Conservation (phyloP, 2,329 filamentous ascomycete genomes). For the Paracorniculantispora psalliotae region DNA sequence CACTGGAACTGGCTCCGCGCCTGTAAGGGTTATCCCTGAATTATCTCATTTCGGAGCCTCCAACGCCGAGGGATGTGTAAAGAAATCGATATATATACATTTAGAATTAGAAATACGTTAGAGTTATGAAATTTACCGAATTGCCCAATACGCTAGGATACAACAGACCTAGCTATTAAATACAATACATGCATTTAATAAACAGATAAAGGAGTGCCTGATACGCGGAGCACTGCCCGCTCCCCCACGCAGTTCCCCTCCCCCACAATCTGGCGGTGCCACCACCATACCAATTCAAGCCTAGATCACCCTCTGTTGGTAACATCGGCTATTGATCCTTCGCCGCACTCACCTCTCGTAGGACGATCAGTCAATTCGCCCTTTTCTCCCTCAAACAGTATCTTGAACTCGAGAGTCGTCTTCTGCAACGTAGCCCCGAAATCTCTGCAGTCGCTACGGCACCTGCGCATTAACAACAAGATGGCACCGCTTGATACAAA, state of each 20-base stretch:
- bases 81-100: too few relatives aligned
- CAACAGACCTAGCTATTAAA: too few relatives aligned
- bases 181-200: too few relatives aligned
- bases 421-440: too few relatives aligned
- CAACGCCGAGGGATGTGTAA: too few relatives aligned
- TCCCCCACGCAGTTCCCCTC: slow-evolving; percentile 17
- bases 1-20: neutral
- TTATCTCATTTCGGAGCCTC: too few relatives aligned
- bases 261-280: slow-evolving; percentile 28
- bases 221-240: neutral
- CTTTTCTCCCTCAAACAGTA: neutral
- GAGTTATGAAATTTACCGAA: too few relatives aligned
- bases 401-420: too few relatives aligned
- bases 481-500: neutral
- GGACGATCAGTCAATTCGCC: neutral
- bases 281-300: slow-evolving; percentile 20
- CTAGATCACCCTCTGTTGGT: neutral
- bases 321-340: neutral
- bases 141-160: too few relatives aligned
- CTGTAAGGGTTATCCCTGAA: neutral
- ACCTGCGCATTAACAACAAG: neutral
- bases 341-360: neutral
- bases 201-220: too few relatives aligned
- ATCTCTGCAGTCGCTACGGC: neutral
- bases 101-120: neutral